phyloP scores from a whole-genome alignment of 2,329 filamentous ascomycete species.

The Pseudocercospora crystallina region DNA sequence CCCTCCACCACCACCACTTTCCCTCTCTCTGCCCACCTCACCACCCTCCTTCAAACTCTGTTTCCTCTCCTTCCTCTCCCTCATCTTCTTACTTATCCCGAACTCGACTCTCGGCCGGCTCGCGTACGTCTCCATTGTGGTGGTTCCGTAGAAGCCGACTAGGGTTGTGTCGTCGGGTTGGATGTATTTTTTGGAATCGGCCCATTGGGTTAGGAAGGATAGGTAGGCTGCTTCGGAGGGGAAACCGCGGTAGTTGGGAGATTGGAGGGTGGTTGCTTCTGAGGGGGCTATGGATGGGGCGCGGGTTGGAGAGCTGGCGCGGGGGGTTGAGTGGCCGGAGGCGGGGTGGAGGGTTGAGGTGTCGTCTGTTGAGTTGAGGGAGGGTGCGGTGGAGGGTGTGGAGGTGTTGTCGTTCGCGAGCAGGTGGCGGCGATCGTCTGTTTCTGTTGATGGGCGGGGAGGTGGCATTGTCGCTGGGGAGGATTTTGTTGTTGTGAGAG shows the following conservation, averaged over 20 bases:
- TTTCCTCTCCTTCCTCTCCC: constrained; percentile 25
- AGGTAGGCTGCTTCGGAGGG: constrained; percentile 31
- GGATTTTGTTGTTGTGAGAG: too few relatives aligned
- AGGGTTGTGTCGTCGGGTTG: constrained; percentile 22
- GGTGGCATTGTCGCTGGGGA: too few relatives aligned
- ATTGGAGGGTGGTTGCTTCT: constrained; percentile 4
- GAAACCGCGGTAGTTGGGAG: constrained; percentile 34
- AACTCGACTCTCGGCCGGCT: constrained; percentile 23
- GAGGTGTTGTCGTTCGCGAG: not conserved
- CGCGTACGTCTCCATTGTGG: constrained; percentile 30
- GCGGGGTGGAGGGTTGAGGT: not conserved
- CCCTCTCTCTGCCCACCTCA: not conserved
- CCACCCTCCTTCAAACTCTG: constrained; percentile 1
- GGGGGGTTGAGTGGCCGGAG: not conserved
- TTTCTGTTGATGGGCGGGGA: constrained; percentile 5
- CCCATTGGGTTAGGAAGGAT: constrained; percentile 31
- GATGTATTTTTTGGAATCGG: constrained; percentile 31
- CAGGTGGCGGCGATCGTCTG: not conserved
- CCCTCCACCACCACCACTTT: too few relatives aligned
- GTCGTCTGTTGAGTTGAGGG: not conserved
- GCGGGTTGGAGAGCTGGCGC: constrained; percentile 3
- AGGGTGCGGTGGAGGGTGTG: too few relatives aligned
- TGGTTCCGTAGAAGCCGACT: constrained; percentile 32
- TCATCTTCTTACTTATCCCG: constrained; percentile 24
- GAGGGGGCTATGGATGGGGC: constrained; percentile 2